Evolutionary conservation across 2,329 filamentous ascomycete species (phyloP), one percentile per base, ranked within the genome.

Genomic region (Talaromyces funiculosus): DNA sequence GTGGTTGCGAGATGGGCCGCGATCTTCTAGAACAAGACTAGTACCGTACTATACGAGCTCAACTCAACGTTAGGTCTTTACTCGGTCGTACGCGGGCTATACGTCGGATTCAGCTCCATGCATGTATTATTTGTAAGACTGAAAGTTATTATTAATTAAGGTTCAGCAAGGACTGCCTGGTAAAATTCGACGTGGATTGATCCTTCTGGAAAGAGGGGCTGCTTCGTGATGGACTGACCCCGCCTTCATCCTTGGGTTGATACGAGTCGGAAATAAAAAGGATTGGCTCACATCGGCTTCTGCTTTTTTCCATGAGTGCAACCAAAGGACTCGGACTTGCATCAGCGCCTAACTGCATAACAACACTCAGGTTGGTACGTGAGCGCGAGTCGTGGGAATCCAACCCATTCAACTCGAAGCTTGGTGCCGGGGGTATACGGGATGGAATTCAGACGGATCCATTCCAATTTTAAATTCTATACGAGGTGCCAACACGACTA

Each of bases 1-100:
- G 55, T 57, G 55, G 55, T 57, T 29, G 24, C 55, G 55, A 57
- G 29, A 57, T 49, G 42, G 35, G 55, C 31, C 55, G 42, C 45
- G 55, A 47, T 57, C 42, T 57, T 57, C 55, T 57, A 35, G 55
- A 57, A 51, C 29, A n/a, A 51, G 29, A 33, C 47, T 45, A 45
- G 22, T 16, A 5, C n/a, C 10, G 40, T 43, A 45, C 24, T 10
- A 26, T 31, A n/a, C 45, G 14, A 29, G 45, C 18, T 26, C 12
- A 33, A 49, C 45, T 16, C 29, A 20, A 24, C 4, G 12, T 26
- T 24, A 16, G 5, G 5, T n/a, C n/a, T n/a, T n/a, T n/a, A n/a
- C 12, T 12, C n/a, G 45, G 9, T 2, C 7, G 16, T 49, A 12
- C 24, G n/a, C 12, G 12, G 40, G 8, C 20, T n/a, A 14, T 24